These are phyloP conservation scores for Ogataea trehalophila DNA, from an alignment of 805 yeast species.

Conservation along the genomic window DNA sequence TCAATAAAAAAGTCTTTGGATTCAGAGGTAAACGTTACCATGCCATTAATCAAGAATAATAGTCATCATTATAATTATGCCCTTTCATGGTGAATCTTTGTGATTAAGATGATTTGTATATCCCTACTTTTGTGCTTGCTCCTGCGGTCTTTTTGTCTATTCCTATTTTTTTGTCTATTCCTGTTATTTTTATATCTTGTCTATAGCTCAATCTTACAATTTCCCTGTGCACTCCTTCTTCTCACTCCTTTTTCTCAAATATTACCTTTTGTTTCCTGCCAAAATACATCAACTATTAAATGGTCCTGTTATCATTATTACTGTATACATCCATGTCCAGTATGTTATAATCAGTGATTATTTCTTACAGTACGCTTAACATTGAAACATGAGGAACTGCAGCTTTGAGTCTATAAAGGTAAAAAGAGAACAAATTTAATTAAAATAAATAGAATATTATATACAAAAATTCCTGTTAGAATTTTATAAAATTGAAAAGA, in stretches of 20 bases:
- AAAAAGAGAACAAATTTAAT: background rate
- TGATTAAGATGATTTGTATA: no score
- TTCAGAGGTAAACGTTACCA: slow-evolving; percentile 96
- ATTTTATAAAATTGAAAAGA: background rate
- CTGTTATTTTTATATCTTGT: background rate
- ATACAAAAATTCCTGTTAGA: no score
- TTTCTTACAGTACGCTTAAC: background rate
- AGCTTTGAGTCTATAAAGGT: background rate
- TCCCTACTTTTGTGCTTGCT: background rate
- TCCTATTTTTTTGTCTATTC: slow-evolving; percentile 2
- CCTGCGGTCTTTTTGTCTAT: background rate
- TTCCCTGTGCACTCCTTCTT: no score
- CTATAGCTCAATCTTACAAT: no score
- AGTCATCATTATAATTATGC: background rate
- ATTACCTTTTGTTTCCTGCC: no score
- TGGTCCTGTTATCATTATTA: no score
- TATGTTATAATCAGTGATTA: no score
- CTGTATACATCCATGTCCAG: no score
- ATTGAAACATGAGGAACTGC: background rate
- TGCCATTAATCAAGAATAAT: slow-evolving; percentile 44
- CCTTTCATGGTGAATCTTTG: no score
- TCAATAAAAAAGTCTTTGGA: slow-evolving; percentile 85
- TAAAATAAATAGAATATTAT: background rate
- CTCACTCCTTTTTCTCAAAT: no score
- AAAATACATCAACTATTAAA: no score